phyloP scores from a whole-genome alignment of 495 filamentous ascomycete species.

The Xylaria grammica region DNA sequence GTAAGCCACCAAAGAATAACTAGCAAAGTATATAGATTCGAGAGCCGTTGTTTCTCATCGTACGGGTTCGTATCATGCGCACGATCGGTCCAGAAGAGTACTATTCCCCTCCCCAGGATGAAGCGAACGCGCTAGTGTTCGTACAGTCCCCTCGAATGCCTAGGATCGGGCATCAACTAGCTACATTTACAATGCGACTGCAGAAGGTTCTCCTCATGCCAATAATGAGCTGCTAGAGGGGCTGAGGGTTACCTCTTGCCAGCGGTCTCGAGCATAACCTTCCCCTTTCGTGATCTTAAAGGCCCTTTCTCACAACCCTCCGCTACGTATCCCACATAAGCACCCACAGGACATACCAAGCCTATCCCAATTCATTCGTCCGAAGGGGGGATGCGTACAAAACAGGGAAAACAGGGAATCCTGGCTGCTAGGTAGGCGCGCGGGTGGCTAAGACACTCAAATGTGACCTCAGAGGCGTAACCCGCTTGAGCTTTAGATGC shows the following conservation, averaged over 20 bases:
- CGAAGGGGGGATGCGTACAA: background rate
- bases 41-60: background rate
- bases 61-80: background rate
- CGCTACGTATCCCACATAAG: background rate
- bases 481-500: background rate
- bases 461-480: background rate
- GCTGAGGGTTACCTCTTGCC: background rate
- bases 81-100: background rate
- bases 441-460: background rate
- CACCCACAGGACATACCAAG: background rate
- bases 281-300: slow-evolving; percentile 5
- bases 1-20: slow-evolving; percentile 3
- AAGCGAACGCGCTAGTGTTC: background rate
- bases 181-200: background rate
- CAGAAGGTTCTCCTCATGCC: background rate
- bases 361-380: background rate
- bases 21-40: background rate
- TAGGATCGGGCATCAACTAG: slow-evolving; percentile 10
- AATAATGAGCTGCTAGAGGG: background rate
- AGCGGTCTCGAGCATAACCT: background rate
- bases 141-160: slow-evolving; percentile 1
- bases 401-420: background rate
- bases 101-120: background rate
- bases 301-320: background rate
- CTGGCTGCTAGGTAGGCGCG: background rate